These are phyloP conservation scores for Cenchrus americanus DNA, from an alignment of 176 grass and related monocot genomes.

Conservation along the genomic window DNA sequence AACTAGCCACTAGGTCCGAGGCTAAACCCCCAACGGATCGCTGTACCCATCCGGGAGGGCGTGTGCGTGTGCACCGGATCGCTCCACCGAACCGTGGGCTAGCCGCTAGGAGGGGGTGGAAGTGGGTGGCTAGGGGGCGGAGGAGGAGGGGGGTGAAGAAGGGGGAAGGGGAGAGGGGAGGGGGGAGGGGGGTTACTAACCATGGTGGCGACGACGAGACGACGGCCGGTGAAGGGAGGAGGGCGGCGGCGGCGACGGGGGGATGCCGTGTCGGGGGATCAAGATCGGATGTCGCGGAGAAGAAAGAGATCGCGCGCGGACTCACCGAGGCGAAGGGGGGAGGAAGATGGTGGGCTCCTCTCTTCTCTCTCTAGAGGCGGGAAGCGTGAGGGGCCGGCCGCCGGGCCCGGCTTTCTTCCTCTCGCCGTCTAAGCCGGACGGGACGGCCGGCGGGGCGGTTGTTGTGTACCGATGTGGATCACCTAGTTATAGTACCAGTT, in stretches of 20 bases:
- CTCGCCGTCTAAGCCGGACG: conserved; percentile 1
- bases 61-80: too few species aligned
- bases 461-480: neutral
- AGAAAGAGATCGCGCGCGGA: neutral
- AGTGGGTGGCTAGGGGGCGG: too few species aligned
- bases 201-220: neutral
- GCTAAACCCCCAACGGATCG: too few species aligned
- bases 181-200: neutral
- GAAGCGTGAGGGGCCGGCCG: neutral
- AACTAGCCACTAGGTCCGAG: too few species aligned
- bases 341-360: neutral
- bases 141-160: neutral
- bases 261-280: conserved; percentile 25
- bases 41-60: too few species aligned
- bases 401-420: neutral
- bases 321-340: neutral
- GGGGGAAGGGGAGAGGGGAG: neutral
- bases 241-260: conserved; percentile 26
- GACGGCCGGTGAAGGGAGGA: conserved; percentile 6
- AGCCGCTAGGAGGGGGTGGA: too few species aligned
- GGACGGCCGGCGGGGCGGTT: neutral
- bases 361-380: neutral
- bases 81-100: too few species aligned
- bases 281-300: conserved; percentile 30
- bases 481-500: too few species aligned